Percentiles rank a stretch among this genome's conserved stretches.
phyloP scores from a whole-genome alignment of 257 asterid genomes.

The Scutellaria barbata region DNA sequence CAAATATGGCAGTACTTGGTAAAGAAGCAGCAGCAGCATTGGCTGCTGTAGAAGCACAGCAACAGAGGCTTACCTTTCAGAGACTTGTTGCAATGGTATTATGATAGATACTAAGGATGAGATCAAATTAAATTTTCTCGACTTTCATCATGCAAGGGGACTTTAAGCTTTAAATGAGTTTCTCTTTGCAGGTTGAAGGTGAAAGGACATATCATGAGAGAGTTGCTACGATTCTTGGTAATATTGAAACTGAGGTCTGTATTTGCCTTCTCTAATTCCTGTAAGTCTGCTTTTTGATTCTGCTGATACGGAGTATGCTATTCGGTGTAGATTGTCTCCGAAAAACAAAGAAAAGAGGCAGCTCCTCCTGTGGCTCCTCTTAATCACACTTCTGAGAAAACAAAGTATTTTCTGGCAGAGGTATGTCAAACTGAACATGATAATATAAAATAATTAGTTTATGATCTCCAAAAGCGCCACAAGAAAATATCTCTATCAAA shows the following conservation, averaged over 20 bases:
- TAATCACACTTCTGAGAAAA: slow-evolving; percentile 63
- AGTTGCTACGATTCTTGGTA: slow-evolving; percentile 89
- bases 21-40: slow-evolving; percentile 96
- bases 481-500: neutral
- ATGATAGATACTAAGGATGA: slow-evolving; percentile 28
- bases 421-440: slow-evolving; percentile 44
- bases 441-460: neutral
- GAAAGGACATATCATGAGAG: slow-evolving; percentile 89
- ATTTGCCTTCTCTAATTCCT: slow-evolving; percentile 33
- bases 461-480: slow-evolving; percentile 1
- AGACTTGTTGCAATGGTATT: slow-evolving; percentile 90
- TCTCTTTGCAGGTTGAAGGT: slow-evolving; percentile 74
- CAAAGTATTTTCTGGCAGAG: slow-evolving; percentile 92
- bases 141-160: neutral
- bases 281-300: slow-evolving; percentile 9
- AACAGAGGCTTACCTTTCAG: slow-evolving; percentile 94
- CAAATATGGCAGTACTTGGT: slow-evolving; percentile 96
- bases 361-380: slow-evolving; percentile 81
- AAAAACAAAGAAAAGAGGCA: slow-evolving; percentile 96
- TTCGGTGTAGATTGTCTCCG: slow-evolving; percentile 79
- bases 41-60: slow-evolving; percentile 95
- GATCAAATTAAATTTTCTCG: slow-evolving; percentile 21
- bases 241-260: slow-evolving; percentile 88
- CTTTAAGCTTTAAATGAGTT: slow-evolving; percentile 28
- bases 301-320: slow-evolving; percentile 35